A percentile compares a stretch with the other conserved stretches of the same genome.
phyloP scores from a whole-genome alignment of 2,329 filamentous ascomycete species.

The Aplosporella prunicola region DNA sequence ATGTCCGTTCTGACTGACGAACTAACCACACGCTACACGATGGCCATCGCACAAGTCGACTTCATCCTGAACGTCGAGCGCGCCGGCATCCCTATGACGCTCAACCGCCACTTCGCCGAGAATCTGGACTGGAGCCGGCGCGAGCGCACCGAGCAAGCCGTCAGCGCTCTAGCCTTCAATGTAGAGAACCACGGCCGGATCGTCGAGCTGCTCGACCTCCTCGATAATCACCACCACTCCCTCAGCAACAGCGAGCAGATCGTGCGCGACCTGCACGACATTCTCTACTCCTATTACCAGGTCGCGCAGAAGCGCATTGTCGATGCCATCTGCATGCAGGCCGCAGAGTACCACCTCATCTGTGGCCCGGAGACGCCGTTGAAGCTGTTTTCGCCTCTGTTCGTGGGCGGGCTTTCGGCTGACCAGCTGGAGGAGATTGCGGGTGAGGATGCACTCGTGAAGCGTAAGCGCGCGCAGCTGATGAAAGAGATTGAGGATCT shows the following conservation, averaged over 20 bases:
- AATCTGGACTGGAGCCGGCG: slow-evolving; percentile 20
- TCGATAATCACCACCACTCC: background rate
- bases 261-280: slow-evolving; percentile 49
- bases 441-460: slow-evolving; percentile 42
- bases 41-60: slow-evolving; percentile 38
- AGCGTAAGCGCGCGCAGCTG: slow-evolving; percentile 36
- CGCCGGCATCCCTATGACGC: slow-evolving; percentile 37
- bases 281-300: slow-evolving; percentile 52
- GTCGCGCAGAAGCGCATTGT: slow-evolving; percentile 53
- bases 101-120: slow-evolving; percentile 45
- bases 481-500: slow-evolving; percentile 38
- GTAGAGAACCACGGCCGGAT: background rate
- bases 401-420: slow-evolving; percentile 39
- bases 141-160: background rate
- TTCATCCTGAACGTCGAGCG: slow-evolving; percentile 48
- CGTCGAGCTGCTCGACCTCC: background rate
- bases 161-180: background rate
- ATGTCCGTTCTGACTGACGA: slow-evolving; percentile 36
- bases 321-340: slow-evolving; percentile 53
- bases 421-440: slow-evolving; percentile 48
- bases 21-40: slow-evolving; percentile 37
- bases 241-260: slow-evolving; percentile 30
- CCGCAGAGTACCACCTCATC: slow-evolving; percentile 46
- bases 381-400: slow-evolving; percentile 41
- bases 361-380: slow-evolving; percentile 42